Base-by-base conservation (phyloP, 352 stramenopile genomes). In the Phytophthora lateralis region DNA sequence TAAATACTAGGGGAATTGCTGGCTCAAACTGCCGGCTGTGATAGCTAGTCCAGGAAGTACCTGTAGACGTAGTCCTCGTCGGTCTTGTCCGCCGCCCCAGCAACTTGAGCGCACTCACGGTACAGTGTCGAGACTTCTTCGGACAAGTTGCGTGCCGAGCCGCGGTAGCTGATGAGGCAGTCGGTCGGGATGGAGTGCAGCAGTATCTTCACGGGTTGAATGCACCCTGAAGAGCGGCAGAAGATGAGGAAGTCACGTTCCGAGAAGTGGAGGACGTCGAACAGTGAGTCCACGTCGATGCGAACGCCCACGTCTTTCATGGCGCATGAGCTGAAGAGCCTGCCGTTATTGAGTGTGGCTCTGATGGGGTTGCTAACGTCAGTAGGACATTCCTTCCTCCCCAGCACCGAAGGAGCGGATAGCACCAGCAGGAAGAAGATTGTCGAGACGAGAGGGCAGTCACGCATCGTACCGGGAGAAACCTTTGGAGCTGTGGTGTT, bases 201-300 rank as follows among this genome's bases (percentile, higher is more conserved):
- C 18, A 73, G 47, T 6, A 11, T 34, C 17, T 65, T 18, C 9
- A 73, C 54, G 4, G 65, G 60, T 7, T 68, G 55, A 7, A 73
- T 55, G 37, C 65, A 73, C 10, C 14, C 30, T 6, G 53, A 15
- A 14, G 65, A 38, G n/a, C 60, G 59, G 32, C 65, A 73, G 29
- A 69, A 73, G 29, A 41, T 18, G 37, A 69, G 65, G 29, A 73
- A 69, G 27, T 69, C 39, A 14, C 46, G 47, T 5, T 68, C 51
- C 11, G 51, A 65, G 38, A 73, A 60, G 9, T 56, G 21, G 29
- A 50, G 53, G 30, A 65, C 59, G 48, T 73, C 64, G 27, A 69
- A 66, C 5, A 73, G 58, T 0, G 48, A 63, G 18, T 39, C 27
- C 2, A 51, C 35, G n/a, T 60, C 1, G 37, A 47, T 20, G 5